These are phyloP conservation scores for Ophiostoma pallidulum DNA, from an alignment of 2,329 filamentous ascomycete genomes.

Conservation along the genomic window DNA sequence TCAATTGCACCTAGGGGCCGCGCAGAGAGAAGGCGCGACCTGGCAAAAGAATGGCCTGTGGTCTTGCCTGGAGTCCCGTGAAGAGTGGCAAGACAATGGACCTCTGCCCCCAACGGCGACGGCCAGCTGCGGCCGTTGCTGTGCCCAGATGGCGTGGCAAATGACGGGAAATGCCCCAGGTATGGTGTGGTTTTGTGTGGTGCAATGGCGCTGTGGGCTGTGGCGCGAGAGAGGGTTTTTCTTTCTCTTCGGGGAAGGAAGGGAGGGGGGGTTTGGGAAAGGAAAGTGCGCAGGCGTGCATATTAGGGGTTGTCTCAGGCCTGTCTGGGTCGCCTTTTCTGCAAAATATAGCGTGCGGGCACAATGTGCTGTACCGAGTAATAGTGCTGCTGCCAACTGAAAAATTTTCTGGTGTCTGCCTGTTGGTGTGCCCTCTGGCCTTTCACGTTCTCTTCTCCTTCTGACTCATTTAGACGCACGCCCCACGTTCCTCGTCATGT, in stretches of 20 bases:
- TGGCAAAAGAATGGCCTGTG: too few species aligned
- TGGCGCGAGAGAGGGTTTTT: background rate
- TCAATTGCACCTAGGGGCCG: too few species aligned
- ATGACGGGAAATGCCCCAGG: constrained; percentile 4
- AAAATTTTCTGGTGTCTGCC: constrained; percentile 1
- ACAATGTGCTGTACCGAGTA: too few species aligned
- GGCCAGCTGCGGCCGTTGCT: background rate
- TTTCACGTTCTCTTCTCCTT: too few species aligned
- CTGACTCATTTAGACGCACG: constrained; percentile 10
- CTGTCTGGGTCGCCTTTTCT: too few species aligned
- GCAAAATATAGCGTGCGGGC: too few species aligned
- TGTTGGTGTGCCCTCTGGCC: too few species aligned
- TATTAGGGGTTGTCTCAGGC: background rate
- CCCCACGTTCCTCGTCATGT: background rate
- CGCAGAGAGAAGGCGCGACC: too few species aligned
- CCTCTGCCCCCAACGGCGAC: background rate
- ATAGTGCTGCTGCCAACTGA: background rate
- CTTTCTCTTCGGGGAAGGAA: too few species aligned
- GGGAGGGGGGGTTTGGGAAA: too few species aligned
- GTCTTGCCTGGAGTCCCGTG: too few species aligned
- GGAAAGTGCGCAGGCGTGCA: background rate
- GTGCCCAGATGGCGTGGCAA: constrained; percentile 6
- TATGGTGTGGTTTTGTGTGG: constrained; percentile 9
- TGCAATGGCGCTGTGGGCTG: constrained; percentile 8
- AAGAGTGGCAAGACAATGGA: too few species aligned